Evolutionary conservation across 1,284 basidiomycete species (phyloP), one percentile per base, ranked within the genome.

Genomic region (Coriolopsis trogii): DNA sequence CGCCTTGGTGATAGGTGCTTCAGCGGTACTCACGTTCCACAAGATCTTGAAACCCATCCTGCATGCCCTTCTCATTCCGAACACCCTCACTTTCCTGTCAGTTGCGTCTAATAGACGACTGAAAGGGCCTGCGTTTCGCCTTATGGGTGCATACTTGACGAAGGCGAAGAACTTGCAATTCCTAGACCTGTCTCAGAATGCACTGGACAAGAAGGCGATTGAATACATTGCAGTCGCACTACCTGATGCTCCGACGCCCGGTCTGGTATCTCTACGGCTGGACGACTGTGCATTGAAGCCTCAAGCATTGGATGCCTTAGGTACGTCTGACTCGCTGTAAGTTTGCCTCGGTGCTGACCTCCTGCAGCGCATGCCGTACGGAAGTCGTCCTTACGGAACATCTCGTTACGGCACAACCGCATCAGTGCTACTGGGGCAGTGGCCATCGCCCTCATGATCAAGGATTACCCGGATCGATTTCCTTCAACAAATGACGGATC

Each of bases 361-460:
- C 28, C 26, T 50, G 23, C 62, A 91, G 92, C 91, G 13, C 85
- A 92, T 55, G 84, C 82, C 9, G 82, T 97, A 16, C 87, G 94
- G 4, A 84, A 84, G 0, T 95, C 93, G 0, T 85, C 87, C 0
- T 72, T 98, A 44, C 82, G 85, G 58, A 92, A 97, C 63, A 86
- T 97, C 47, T 96, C 93, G 0, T 73, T 97, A 12, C 82, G 94
- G 23, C 81, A 91, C 46, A 96, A 97, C 69, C 84, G 83, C 44
- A 96, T 97, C 61, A 84, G 80, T 31, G 79, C 85, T 0, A 81
- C 87, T 0, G 92, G 93, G 20, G 93, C 89, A 1, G 93, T 97
- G 3, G 89, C 93, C 0, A 77, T 98, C n/a, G 93, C 94, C 0
- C 79, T 96, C 44, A 95, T 97, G 91, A 93, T 97, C 57, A 85